Conservation (phyloP, 805 yeast genomes). For the Saccharomycopsis amapae region DNA sequence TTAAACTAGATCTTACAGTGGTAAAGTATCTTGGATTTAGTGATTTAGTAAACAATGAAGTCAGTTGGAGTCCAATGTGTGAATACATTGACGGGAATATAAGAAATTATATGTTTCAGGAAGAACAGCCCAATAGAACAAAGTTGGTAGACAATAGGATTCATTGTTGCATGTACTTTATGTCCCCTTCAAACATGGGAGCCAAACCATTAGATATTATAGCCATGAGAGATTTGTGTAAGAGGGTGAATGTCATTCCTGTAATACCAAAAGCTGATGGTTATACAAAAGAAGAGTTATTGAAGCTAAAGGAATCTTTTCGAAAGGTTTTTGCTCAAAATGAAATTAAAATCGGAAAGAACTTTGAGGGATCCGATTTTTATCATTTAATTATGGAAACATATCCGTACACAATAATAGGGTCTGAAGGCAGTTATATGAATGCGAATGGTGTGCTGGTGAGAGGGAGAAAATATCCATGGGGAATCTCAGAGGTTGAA, state of each 20-base stretch:
- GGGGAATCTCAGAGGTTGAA: constrained; percentile 87
- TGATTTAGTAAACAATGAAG: constrained; percentile 54
- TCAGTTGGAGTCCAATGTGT: constrained; percentile 61
- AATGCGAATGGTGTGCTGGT: constrained; percentile 43
- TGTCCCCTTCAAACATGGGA: constrained; percentile 60
- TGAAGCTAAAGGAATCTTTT: constrained; percentile 45
- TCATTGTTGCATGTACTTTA: constrained; percentile 80
- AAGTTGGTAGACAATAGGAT: constrained; percentile 57
- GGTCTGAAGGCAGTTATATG: constrained; percentile 46
- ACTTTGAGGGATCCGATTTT: constrained; percentile 34
- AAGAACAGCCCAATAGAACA: constrained; percentile 61
- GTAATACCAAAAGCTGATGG: constrained; percentile 78
- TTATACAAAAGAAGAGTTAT: constrained; percentile 50
- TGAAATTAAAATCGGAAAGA: constrained; percentile 52
- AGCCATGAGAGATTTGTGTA: constrained; percentile 62
- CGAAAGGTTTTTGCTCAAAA: constrained; percentile 45
- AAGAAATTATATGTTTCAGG: constrained; percentile 60
- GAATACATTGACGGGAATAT: constrained; percentile 78
- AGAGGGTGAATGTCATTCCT: constrained; percentile 75
- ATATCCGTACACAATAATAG: constrained; percentile 68
- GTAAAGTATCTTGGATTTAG: constrained; percentile 80
- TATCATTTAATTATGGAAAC: constrained; percentile 31
- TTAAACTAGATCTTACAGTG: constrained; percentile 51
- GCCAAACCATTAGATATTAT: constrained; percentile 62
- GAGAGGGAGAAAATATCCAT: constrained; percentile 68